phyloP scores from a whole-genome alignment of 768 basidiomycete species.

The Panaeolus papilionaceus region DNA sequence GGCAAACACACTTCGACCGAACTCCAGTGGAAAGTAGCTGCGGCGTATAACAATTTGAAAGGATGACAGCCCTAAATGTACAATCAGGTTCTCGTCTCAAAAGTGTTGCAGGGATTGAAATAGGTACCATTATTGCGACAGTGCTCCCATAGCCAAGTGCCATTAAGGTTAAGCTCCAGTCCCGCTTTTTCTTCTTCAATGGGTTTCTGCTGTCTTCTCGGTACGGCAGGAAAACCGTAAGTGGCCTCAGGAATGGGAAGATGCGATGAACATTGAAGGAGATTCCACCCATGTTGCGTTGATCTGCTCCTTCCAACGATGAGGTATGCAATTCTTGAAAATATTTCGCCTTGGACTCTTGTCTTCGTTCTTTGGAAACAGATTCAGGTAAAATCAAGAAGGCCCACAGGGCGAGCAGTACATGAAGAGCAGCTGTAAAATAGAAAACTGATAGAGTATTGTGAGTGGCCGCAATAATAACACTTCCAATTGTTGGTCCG shows the following conservation, averaged over 20 bases:
- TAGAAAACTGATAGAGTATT: slow-evolving; percentile 75
- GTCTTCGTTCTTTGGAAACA: slow-evolving; percentile 58
- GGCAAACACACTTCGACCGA: slow-evolving; percentile 72
- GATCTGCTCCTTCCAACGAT: slow-evolving; percentile 22
- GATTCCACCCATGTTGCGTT: slow-evolving; percentile 24
- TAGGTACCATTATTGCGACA: neutral
- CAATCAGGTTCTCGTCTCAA: neutral
- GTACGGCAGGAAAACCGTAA: slow-evolving; percentile 66
- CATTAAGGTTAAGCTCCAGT: slow-evolving; percentile 72
- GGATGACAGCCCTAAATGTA: slow-evolving; percentile 55
- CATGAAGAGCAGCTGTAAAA: slow-evolving; percentile 55
- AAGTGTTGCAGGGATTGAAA: neutral
- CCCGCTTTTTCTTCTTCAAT: slow-evolving; percentile 47
- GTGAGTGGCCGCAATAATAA: slow-evolving; percentile 65
- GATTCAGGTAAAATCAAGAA: slow-evolving; percentile 82
- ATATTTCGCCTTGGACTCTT: slow-evolving; percentile 42
- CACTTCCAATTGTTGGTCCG: slow-evolving; percentile 77
- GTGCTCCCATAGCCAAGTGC: slow-evolving; percentile 52
- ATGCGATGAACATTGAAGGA: slow-evolving; percentile 50
- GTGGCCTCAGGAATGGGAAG: slow-evolving; percentile 73
- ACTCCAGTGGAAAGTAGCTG: slow-evolving; percentile 45
- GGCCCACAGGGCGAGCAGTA: slow-evolving; percentile 52
- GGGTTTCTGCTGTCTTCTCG: slow-evolving; percentile 32
- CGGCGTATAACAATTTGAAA: slow-evolving; percentile 71
- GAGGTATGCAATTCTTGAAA: slow-evolving; percentile 35